Base-by-base conservation (phyloP, 1,139 yeast species). In the Lodderomyces margitis region DNA sequence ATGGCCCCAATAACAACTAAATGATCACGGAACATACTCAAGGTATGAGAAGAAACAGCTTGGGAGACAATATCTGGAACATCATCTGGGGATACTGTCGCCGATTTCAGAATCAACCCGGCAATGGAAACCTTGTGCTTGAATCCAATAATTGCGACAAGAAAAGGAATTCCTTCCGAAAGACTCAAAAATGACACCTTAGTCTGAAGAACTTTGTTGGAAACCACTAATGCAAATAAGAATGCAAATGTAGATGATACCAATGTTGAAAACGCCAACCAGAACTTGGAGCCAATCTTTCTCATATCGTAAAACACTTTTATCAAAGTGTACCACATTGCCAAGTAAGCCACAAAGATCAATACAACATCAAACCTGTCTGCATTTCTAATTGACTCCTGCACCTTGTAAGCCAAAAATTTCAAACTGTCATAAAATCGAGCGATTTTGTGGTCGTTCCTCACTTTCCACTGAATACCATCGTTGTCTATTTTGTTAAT, bases 141-240 rank as follows among this genome's bases (percentile, higher is more conserved):
- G 66, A 92, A 92, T 1, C 98, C 98, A 56, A 92, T 81, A 8
- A 91, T 83, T 20, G 96, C 92, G 16, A 91, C 96, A 55, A 92
- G 74, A 63, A 92, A 92, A 20, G 98, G 98, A 39, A 92, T 69
- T 10, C 98, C 98, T 68, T 92, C 98, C 41, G 92, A 80, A 52
- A 92, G 72, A 47, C 89, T 81, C 46, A 87, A 68, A 44, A 88
- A 72, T 5, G 96, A 81, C 28, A 92, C 85, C 40, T 73, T 75
- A 36, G 74, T 59, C 32, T 71, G 66, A 42, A 70, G 57, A n/a
- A 82, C 57, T 41, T 75, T 61, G 24, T 88, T 79, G 23, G 89
- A 75, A 49, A 83, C 78, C n/a, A 72, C 71, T 52, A 88, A 73
- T 2, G 97, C 97, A 54, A 87, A 79, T 50, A 91, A 70, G 57